These are phyloP conservation scores for Fabrea salina DNA, from an alignment of 169 alveolate species.

Conservation along the genomic window DNA sequence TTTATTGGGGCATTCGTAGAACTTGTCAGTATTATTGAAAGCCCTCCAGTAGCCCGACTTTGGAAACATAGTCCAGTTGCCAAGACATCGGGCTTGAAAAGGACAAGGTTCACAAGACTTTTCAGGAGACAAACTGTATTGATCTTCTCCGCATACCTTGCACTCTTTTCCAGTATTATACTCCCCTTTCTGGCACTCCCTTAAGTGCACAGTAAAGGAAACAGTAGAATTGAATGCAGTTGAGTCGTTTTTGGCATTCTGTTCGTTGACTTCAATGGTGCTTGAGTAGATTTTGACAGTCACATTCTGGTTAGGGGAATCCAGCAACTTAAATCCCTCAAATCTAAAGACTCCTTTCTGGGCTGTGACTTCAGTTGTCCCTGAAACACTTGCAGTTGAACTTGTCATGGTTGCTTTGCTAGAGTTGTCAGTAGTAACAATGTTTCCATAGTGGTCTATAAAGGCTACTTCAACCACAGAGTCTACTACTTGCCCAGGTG, in stretches of 20 bases:
- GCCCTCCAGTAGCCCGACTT: constrained; percentile 56
- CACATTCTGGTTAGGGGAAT: background rate
- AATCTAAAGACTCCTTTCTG: background rate
- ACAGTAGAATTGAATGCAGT: background rate
- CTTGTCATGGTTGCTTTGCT: constrained; percentile 7
- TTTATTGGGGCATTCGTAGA: background rate
- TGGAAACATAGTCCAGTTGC: constrained; percentile 52
- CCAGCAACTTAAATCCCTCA: background rate
- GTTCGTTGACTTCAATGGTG: background rate
- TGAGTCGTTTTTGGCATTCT: background rate
- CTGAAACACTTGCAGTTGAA: background rate
- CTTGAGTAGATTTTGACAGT: background rate
- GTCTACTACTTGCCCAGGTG: background rate
- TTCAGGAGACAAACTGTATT: background rate
- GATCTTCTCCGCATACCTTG: background rate
- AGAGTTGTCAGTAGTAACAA: background rate
- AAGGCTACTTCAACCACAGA: background rate
- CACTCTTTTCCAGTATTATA: background rate
- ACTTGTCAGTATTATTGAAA: constrained; percentile 32
- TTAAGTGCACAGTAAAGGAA: background rate
- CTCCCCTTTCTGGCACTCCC: constrained; percentile 15
- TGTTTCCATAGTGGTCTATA: constrained; percentile 15
- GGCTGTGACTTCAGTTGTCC: constrained; percentile 8
- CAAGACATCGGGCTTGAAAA: constrained; percentile 50
- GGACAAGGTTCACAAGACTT: constrained; percentile 47